Conservation (phyloP, 306 rosid genomes). For the Parietaria judaica region DNA sequence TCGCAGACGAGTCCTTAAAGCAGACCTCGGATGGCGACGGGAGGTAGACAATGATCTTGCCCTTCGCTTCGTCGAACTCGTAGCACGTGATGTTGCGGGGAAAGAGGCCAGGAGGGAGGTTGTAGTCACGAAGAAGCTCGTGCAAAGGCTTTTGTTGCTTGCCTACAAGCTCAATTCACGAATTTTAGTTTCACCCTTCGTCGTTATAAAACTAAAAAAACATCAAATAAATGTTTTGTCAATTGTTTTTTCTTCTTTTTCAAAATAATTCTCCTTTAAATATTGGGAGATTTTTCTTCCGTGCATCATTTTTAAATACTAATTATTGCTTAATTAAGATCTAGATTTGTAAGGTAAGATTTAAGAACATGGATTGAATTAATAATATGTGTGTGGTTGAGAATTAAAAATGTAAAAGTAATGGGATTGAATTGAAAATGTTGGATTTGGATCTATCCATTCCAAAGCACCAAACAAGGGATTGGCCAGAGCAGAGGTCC, state of each 20-base stretch:
- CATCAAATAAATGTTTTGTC: too few relatives aligned
- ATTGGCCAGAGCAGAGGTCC: conserved; percentile 7
- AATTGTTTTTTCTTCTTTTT: too few relatives aligned
- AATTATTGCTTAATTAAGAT: background rate
- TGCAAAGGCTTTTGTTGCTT: conserved; percentile 60
- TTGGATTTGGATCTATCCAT: too few relatives aligned
- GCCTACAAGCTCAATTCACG: too few relatives aligned
- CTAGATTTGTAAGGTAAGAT: background rate
- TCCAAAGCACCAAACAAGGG: background rate
- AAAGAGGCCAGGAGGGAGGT: conserved; percentile 64
- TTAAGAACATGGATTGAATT: background rate
- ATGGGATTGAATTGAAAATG: too few relatives aligned
- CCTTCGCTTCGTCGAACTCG: conserved; percentile 42
- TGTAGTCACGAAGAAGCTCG: conserved; percentile 71
- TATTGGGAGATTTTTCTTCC: background rate
- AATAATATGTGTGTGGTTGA: too few relatives aligned
- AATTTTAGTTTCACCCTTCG: too few relatives aligned
- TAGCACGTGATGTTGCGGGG: conserved; percentile 64
- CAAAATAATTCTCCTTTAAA: background rate
- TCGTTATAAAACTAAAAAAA: too few relatives aligned
- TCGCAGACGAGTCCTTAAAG: conserved; percentile 55
- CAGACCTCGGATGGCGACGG: conserved; percentile 43
- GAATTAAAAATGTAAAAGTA: too few relatives aligned
- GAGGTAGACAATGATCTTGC: conserved; percentile 40
- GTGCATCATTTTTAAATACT: too few relatives aligned